These are phyloP conservation scores for Termitomyces sp. DNA, from an alignment of 1,284 basidiomycete species.

Conservation along the genomic window DNA sequence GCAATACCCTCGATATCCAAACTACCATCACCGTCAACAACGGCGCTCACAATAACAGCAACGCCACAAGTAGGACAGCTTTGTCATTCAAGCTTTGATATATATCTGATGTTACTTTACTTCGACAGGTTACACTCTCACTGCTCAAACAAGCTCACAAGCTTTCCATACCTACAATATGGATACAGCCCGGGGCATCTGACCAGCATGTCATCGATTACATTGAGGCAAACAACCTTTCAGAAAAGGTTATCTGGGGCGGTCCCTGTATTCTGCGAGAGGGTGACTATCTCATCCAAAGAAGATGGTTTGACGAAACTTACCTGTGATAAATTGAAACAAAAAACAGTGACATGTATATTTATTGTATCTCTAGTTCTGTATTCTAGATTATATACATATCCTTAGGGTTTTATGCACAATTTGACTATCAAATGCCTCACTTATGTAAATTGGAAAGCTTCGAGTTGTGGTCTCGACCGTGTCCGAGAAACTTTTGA, in stretches of 20 bases:
- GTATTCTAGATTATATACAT: neutral
- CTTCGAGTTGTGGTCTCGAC: too few species aligned
- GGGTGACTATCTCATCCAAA: constrained; percentile 41
- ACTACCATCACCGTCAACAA: constrained; percentile 19
- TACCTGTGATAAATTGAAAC: constrained; percentile 3
- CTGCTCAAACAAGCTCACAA: constrained; percentile 49
- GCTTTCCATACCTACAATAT: constrained; percentile 53
- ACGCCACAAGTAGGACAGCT: constrained; percentile 13
- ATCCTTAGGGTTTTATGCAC: neutral
- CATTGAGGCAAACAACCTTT: constrained; percentile 39
- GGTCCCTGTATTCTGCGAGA: constrained; percentile 62
- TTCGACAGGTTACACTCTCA: constrained; percentile 37
- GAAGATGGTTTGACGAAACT: constrained; percentile 17
- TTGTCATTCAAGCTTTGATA: constrained; percentile 8
- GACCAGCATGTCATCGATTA: constrained; percentile 36
- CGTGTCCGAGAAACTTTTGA: too few species aligned
- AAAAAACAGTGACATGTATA: constrained; percentile 1
- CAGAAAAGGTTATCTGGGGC: constrained; percentile 52
- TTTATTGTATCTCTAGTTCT: constrained; percentile 3
- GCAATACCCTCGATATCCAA: constrained; percentile 17
- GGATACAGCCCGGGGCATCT: constrained; percentile 76
- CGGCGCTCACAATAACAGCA: constrained; percentile 15
- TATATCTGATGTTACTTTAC: constrained; percentile 10
- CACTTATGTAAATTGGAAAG: too few species aligned
- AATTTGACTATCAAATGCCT: neutral